A percentile compares a stretch with the other conserved stretches of the same genome.
These are phyloP conservation scores for Xylona heveae DNA, from an alignment of 495 filamentous ascomycete genomes.

Conservation along the genomic window DNA sequence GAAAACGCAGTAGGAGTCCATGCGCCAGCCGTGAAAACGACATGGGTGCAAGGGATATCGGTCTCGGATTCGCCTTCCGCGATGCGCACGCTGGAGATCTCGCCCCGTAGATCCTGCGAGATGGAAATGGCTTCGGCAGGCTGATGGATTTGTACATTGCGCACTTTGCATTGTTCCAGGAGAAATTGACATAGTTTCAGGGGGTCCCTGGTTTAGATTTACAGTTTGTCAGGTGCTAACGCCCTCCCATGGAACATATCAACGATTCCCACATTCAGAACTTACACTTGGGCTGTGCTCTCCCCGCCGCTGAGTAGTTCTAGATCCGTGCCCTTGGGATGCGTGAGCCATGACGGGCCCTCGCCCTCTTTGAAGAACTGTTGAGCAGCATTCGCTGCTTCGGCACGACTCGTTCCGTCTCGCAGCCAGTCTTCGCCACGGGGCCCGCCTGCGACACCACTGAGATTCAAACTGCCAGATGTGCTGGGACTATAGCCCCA, in stretches of 20 bases:
- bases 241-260: not conserved
- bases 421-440: slow-evolving; percentile 31
- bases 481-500: slow-evolving; percentile 53
- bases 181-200: slow-evolving; percentile 40
- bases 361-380: slow-evolving; percentile 5
- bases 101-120: slow-evolving; percentile 20
- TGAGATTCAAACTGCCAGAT: slow-evolving; percentile 27
- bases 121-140: slow-evolving; percentile 34
- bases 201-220: slow-evolving; percentile 27
- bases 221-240: too few relatives aligned
- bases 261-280: slow-evolving; percentile 2
- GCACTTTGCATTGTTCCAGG: slow-evolving; percentile 27
- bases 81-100: slow-evolving; percentile 26
- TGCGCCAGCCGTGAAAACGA: slow-evolving; percentile 45
- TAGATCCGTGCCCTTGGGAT: slow-evolving; percentile 23
- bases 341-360: slow-evolving; percentile 39
- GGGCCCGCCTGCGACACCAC: slow-evolving; percentile 4
- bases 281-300: slow-evolving; percentile 43
- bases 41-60: slow-evolving; percentile 29
- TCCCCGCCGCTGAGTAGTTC: slow-evolving; percentile 42
- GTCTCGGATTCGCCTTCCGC: slow-evolving; percentile 24
- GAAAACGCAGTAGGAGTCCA: slow-evolving; percentile 45
- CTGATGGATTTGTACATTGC: slow-evolving; percentile 45
- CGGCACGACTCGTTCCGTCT: slow-evolving; percentile 38
- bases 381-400: slow-evolving; percentile 23